phyloP scores from a whole-genome alignment of 2,329 filamentous ascomycete species.

The Helotiales sp. region DNA sequence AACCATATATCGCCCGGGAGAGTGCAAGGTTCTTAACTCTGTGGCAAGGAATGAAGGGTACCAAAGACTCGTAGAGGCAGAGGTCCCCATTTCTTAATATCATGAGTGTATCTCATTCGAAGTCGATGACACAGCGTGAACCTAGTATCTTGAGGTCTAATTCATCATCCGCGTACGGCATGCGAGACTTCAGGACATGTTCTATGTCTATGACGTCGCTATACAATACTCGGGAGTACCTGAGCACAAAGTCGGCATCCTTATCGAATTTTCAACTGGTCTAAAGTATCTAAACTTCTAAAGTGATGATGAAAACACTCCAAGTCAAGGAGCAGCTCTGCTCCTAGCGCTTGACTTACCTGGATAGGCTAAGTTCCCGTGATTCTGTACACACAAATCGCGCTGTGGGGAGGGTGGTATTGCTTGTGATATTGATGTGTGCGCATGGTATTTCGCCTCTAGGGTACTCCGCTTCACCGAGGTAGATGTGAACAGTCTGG shows the following conservation, averaged over 20 bases:
- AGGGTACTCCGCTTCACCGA: background rate
- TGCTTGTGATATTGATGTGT: background rate
- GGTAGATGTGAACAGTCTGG: background rate
- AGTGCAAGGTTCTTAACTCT: background rate
- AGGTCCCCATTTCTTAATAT: background rate
- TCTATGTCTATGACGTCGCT: background rate
- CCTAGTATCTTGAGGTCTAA: background rate
- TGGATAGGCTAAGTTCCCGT: background rate
- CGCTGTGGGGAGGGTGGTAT: background rate
- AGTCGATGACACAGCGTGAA: background rate
- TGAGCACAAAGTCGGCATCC: too few relatives aligned
- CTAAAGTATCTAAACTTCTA: too few relatives aligned
- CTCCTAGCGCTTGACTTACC: too few relatives aligned
- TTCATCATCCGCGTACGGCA: background rate
- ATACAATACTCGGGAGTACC: background rate
- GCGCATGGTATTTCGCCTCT: background rate
- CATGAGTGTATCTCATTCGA: background rate
- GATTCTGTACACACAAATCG: background rate
- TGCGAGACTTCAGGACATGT: background rate
- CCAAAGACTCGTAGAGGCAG: background rate
- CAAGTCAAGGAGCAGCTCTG: too few relatives aligned
- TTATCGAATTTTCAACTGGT: too few relatives aligned
- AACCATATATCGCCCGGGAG: background rate
- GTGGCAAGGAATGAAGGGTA: background rate
- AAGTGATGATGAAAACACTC: too few relatives aligned